A percentile compares a stretch with the other conserved stretches of the same genome.
Conservation (phyloP, 257 asterid genomes). For the Haberlea rhodopensis region DNA sequence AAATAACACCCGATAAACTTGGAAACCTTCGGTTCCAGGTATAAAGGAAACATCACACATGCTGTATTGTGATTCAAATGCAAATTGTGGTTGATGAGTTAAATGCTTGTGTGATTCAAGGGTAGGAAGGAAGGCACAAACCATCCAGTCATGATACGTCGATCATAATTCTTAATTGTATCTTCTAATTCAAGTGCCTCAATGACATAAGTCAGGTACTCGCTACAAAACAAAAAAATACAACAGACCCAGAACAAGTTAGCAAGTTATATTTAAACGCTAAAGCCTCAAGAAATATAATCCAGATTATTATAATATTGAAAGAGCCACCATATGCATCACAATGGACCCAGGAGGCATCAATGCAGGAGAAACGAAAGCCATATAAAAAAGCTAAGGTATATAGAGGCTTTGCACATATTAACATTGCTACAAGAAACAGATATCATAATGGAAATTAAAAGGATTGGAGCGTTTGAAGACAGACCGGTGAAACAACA, state of each 20-base stretch:
- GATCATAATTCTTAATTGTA: slow-evolving; percentile 84
- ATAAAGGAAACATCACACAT: slow-evolving; percentile 16
- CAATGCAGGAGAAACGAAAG: slow-evolving; percentile 10
- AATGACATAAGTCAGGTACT: slow-evolving; percentile 80
- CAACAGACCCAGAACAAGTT: slow-evolving; percentile 15
- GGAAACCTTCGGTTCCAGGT: slow-evolving; percentile 9
- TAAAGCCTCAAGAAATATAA: slow-evolving; percentile 1
- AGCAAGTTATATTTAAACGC: slow-evolving; percentile 14
- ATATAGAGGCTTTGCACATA: background rate
- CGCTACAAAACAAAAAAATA: slow-evolving; percentile 55
- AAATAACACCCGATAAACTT: background rate
- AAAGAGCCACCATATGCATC: slow-evolving; percentile 8
- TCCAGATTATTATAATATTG: slow-evolving; percentile 20
- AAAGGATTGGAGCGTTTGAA: slow-evolving; percentile 16
- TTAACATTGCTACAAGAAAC: slow-evolving; percentile 7
- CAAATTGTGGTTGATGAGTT: slow-evolving; percentile 22
- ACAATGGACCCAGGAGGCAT: slow-evolving; percentile 12
- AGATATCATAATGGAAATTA: background rate
- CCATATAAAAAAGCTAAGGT: background rate
- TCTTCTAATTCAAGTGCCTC: slow-evolving; percentile 99
- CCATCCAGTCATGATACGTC: slow-evolving; percentile 89
- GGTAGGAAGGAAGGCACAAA: slow-evolving; percentile 40
- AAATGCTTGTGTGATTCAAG: slow-evolving; percentile 10
- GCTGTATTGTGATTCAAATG: slow-evolving; percentile 1
- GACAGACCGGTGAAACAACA: slow-evolving; percentile 14